Base-by-base conservation (phyloP, 371 early-diverging fungal species). In the Rhizomucor pusillus region DNA sequence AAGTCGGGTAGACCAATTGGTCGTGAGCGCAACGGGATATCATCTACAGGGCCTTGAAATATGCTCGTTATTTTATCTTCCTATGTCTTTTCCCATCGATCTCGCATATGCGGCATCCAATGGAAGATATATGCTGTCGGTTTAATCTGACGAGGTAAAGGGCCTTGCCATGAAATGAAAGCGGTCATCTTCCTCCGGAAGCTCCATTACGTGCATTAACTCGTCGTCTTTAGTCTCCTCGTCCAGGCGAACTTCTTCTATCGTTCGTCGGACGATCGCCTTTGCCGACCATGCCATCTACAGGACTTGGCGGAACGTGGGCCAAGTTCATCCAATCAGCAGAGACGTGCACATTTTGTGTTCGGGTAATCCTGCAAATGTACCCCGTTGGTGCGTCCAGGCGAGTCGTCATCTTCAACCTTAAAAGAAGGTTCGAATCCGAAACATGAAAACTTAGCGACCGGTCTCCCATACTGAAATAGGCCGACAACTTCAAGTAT, bases 401-500 rank as follows among this genome's bases (percentile, higher is more conserved):
- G 16, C 24, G 24, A 16, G 19, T 47, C 4, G 48, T 47, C 48
- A 47, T 47, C 18, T 47, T 47, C 16, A 47, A 34, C 16, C 24
- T 34, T 47, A 34, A 33, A 29, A 47, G 34, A 10, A 24, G 34
- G 47, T n/a, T 13, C n/a, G 20, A 13, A 46, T 14, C 19, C 12
- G 46, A 19, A 13, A 6, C 23, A 19, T 16, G 20, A 5, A 46
- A 46, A 47, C 48, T 33, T 20, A 47, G n/a, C n/a, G n/a, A n/a
- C n/a, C n/a, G n/a, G n/a, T n/a, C n/a, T n/a, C n/a, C 48, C 48
- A 47, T 47, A 47, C 34, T 47, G 48, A 14, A 47, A 20, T 2
- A 47, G n/a, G 10, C 48, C 48, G 7, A 18, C 34, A 12, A 47
- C 16, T 47, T 16, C 23, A 23, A 47, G n/a, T n/a, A n/a, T n/a